These are phyloP conservation scores for Cutaneotrichosporon sp. DNA, from an alignment of 1,284 basidiomycete genomes.

Conservation along the genomic window DNA sequence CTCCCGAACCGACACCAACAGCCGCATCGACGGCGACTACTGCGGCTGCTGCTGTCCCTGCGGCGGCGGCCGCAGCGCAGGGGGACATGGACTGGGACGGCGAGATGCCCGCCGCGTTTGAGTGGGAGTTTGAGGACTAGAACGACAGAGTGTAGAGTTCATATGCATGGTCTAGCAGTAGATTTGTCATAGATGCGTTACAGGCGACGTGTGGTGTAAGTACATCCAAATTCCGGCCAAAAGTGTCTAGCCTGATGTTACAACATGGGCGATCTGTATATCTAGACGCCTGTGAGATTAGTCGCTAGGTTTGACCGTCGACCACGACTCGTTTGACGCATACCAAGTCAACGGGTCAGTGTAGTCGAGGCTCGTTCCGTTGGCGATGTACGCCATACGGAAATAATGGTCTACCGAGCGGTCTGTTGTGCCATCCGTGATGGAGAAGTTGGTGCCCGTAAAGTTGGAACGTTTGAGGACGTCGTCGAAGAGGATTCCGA, in stretches of 20 bases:
- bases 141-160: slow-evolving; percentile 14
- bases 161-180: slow-evolving; percentile 12
- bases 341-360: slow-evolving; percentile 28
- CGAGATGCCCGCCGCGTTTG: slow-evolving; percentile 64
- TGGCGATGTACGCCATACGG: slow-evolving; percentile 36
- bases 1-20: slow-evolving; percentile 37
- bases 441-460: slow-evolving; percentile 18
- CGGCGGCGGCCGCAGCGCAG: slow-evolving; percentile 34
- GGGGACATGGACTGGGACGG: slow-evolving; percentile 63
- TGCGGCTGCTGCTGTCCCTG: slow-evolving; percentile 37
- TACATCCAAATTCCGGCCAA: neutral
- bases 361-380: slow-evolving; percentile 37
- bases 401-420: slow-evolving; percentile 35
- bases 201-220: too few relatives aligned
- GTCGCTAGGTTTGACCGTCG: neutral
- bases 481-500: slow-evolving; percentile 37
- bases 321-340: slow-evolving; percentile 19
- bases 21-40: slow-evolving; percentile 29
- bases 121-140: slow-evolving; percentile 49
- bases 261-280: neutral
- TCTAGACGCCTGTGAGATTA: neutral
- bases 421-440: slow-evolving; percentile 20
- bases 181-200: neutral
- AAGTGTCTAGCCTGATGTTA: neutral
- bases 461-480: slow-evolving; percentile 26